phyloP scores from a whole-genome alignment of 306 rosid genomes.

The Boehmeria nivea region DNA sequence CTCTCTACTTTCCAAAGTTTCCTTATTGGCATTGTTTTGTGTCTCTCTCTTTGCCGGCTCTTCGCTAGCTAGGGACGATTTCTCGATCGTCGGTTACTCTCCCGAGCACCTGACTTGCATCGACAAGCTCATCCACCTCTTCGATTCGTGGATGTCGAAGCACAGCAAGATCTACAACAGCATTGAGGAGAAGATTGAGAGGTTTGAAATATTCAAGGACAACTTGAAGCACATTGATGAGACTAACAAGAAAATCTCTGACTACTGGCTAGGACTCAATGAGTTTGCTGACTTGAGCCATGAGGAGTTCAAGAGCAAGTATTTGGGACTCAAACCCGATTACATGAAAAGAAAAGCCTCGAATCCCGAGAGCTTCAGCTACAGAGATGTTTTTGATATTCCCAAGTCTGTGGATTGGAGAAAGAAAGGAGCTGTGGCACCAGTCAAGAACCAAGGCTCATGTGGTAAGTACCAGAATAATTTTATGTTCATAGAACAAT shows the following conservation, averaged over 20 bases:
- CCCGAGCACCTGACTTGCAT: conserved; percentile 39
- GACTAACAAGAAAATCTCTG: conserved; percentile 35
- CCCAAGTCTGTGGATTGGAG: conserved; percentile 53
- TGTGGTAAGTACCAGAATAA: conserved; percentile 52
- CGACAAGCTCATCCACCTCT: conserved; percentile 36
- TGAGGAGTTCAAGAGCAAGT: conserved; percentile 45
- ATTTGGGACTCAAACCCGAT: conserved; percentile 34
- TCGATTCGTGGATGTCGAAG: conserved; percentile 37
- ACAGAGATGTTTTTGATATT: conserved; percentile 29
- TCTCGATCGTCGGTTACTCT: conserved; percentile 40
- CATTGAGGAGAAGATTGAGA: conserved; percentile 41
- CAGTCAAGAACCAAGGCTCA: conserved; percentile 46
- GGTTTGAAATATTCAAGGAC: conserved; percentile 40
- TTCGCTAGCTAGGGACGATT: conserved; percentile 29
- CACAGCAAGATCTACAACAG: conserved; percentile 35
- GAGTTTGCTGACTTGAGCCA: conserved; percentile 54
- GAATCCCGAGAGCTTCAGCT: conserved; percentile 28
- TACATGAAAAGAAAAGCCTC: conserved; percentile 11
- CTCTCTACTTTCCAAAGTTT: conserved; percentile 25
- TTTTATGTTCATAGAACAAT: too few relatives aligned
- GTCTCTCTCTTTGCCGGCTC: conserved; percentile 20
- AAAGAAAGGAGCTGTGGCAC: conserved; percentile 46
- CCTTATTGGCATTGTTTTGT: conserved; percentile 24
- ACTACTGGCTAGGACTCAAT: conserved; percentile 46
- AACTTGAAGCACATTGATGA: conserved; percentile 52